Evolutionary conservation across 2,329 filamentous ascomycete species (phyloP), one percentile per base, ranked within the genome.

Genomic region (Metarhizium humberi): DNA sequence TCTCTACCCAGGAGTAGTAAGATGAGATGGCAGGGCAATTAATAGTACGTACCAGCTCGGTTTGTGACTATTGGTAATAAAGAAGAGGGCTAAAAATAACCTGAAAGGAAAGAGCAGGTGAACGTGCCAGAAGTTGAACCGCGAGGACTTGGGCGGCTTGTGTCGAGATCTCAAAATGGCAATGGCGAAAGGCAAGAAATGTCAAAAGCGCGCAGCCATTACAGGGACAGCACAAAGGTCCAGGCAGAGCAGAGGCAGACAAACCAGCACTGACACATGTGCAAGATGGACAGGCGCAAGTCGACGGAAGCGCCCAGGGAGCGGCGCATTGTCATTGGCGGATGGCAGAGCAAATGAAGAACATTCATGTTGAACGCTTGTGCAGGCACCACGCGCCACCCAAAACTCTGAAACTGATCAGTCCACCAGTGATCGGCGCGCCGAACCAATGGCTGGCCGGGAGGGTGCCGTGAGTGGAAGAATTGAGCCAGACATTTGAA

Each of bases 311-410:
- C 25, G 8, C 25, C n/a, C 45, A 32, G 18, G 43, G 43, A 46
- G 13, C 8, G n/a, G n/a, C n/a, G 20, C 13, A 10, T 30, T n/a
- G 18, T 48, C n/a, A 48, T 48, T 48, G 45, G 53, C 53, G 51
- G 47, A 52, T 16, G 13, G 20, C 13, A 51, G 14, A 13, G 38
- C 14, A 16, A 40, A 40, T 5, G 34, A 36, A 36, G 34, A 10
- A 13, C 8, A n/a, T 10, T 25, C 20, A 25, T 25, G 20, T 25
- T 29, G 51, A 18, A 53, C 45, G 52, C 52, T 54, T 54, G 52
- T 48, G 52, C 52, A 54, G 52, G 52, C 54, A 56, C 53, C 36
- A 42, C 46, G 38, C 48, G 38, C 50, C 53, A 40, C 30, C 25
- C 51, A 51, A 46, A 50, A 53, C 45, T 48, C 45, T 30, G 25